Evolutionary conservation across 2,329 filamentous ascomycete genomes (phyloP).

Genomic region (Xylariaceae sp.): DNA sequence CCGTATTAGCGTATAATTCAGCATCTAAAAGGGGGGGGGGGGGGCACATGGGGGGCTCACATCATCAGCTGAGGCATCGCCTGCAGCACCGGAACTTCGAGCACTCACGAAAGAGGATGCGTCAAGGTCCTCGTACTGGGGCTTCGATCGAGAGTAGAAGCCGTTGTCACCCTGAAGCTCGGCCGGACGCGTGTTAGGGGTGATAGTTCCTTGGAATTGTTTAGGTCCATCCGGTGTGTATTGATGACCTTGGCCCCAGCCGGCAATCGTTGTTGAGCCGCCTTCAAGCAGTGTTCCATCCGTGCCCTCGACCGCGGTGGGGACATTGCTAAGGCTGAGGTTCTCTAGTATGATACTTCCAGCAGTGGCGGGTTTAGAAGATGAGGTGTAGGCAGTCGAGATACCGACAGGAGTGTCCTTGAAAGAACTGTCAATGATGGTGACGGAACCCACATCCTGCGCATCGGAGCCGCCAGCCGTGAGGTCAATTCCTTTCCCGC

Average conservation of each 20-base stretch:
- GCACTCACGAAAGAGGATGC: conserved; percentile 60
- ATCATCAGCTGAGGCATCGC: conserved; percentile 73
- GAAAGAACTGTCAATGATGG: conserved; percentile 71
- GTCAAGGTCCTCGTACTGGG: conserved; percentile 65
- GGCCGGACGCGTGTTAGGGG: conserved; percentile 52
- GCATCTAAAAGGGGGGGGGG: conserved; percentile 46
- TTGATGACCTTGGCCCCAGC: conserved; percentile 70
- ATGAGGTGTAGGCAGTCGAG: conserved; percentile 58
- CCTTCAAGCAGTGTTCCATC: conserved; percentile 57
- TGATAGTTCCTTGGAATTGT: conserved; percentile 51
- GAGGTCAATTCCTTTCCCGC: conserved; percentile 64
- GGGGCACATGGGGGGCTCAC: conserved; percentile 52
- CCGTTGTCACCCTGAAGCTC: conserved; percentile 53
- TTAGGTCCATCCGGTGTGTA: conserved; percentile 51
- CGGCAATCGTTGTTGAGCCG: conserved; percentile 52
- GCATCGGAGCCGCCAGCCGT: conserved; percentile 47
- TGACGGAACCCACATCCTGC: conserved; percentile 69
- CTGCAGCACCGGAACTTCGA: conserved; percentile 61
- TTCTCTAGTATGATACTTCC: conserved; percentile 62
- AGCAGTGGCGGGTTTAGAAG: conserved; percentile 47
- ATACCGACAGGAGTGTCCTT: conserved; percentile 66
- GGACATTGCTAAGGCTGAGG: conserved; percentile 41
- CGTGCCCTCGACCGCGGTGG: conserved; percentile 43
- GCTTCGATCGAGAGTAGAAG: conserved; percentile 69
- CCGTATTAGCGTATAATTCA: conserved; percentile 36